Percentiles rank a stretch among this genome's conserved stretches.
Evolutionary conservation across 1,284 basidiomycete species (phyloP).

Genomic region (Porphyrellus sp.): DNA sequence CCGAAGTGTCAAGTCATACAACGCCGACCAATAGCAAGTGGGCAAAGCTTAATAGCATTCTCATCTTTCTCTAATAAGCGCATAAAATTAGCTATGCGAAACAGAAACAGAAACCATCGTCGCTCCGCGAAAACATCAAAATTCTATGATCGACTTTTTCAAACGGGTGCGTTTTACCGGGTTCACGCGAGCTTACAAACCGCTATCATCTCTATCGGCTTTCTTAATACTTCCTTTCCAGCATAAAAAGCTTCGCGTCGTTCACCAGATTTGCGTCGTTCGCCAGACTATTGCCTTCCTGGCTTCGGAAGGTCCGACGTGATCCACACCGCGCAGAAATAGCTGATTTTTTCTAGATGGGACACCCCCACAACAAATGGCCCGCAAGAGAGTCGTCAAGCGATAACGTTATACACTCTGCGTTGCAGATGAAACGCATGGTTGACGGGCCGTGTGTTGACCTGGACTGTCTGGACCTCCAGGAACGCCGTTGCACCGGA

Average conservation of each 20-base stretch:
- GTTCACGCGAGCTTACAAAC: constrained; percentile 67
- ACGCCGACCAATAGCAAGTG: constrained; percentile 91
- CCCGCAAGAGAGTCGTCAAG: too few relatives aligned
- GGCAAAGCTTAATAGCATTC: constrained; percentile 26
- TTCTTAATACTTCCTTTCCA: constrained; percentile 34
- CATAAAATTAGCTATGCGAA: constrained; percentile 75
- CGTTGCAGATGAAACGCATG: too few relatives aligned
- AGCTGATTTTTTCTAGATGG: constrained; percentile 56
- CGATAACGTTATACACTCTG: too few relatives aligned
- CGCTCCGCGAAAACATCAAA: constrained; percentile 90
- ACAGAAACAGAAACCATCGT: constrained; percentile 77
- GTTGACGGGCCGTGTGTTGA: too few relatives aligned
- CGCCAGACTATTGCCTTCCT: constrained; percentile 98
- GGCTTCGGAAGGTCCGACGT: constrained; percentile 75
- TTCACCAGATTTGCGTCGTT: constrained; percentile 96
- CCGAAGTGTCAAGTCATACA: constrained; percentile 93
- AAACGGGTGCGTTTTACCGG: constrained; percentile 98
- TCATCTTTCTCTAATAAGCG: constrained; percentile 11
- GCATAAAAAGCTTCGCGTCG: constrained; percentile 98
- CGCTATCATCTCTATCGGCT: constrained; percentile 1
- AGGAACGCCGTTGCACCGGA: too few relatives aligned
- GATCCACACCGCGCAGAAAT: background rate
- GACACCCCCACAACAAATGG: too few relatives aligned
- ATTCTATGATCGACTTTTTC: constrained; percentile 97
- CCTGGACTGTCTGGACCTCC: too few relatives aligned